Base-by-base conservation (phyloP, 2,329 filamentous ascomycete genomes). In the Claviceps sp. region DNA sequence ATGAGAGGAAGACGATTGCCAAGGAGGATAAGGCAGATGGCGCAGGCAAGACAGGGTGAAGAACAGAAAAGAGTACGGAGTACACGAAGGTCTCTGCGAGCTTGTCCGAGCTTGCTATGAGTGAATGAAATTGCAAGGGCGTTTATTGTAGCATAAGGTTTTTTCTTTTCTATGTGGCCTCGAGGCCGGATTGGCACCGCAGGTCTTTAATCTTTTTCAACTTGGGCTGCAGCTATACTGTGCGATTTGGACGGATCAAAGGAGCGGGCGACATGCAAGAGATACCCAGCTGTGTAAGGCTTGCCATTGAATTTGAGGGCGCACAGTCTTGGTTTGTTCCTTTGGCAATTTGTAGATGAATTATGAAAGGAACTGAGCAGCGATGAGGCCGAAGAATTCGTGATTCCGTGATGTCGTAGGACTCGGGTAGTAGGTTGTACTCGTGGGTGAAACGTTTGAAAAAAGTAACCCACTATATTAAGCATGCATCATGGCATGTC, bases 1-100 rank as follows among this genome's bases (percentile, higher is more conserved):
- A 64, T 8, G 65, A 67, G 17, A 68, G 71, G 56, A 69, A 57
- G 51, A 34, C 30, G 30, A 55, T 50, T 34, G 59, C 66, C 53
- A 63, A 57, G 53, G 59, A 60, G 26, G 64, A 64, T 50, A 65
- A 63, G 57, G 63, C 63, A 52, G 50, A 58, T 48, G 46, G 50
- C 13, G 51, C 54, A 16, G 48, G 52, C 47, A 56, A 59, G 51
- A 47, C 60, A 47, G 54, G 58, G 39, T 56, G 44, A 51, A 47
- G 24, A 22, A 24, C 26, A 26, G 39, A n/a, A 41, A 22, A 40
- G 48, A n/a, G 19, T 5, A 8, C n/a, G 24, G 39, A 11, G 30
- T 30, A 30, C 26, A 30, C 8, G 10, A 34, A 34, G 10, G n/a
- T 26, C 16, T 13, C 22, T 2, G 5, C 26, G n/a, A 48, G 41